Base-by-base conservation (phyloP, 2,329 filamentous ascomycete genomes). In the Fusarium succisae region DNA sequence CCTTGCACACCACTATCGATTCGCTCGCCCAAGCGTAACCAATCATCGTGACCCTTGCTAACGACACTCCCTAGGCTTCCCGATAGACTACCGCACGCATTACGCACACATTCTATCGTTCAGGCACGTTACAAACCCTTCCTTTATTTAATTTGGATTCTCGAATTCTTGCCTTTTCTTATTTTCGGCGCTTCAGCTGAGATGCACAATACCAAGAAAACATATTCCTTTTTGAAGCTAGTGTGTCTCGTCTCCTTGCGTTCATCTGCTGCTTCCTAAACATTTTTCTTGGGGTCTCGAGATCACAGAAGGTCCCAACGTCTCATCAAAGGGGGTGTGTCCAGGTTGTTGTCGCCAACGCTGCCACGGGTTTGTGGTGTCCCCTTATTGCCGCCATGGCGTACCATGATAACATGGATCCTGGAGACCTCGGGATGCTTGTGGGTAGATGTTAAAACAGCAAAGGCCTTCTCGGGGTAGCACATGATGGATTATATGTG, bases 1-100 rank as follows among this genome's bases (percentile, higher is more conserved):
- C 77, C 77, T 75, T 79, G 74, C 66, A 73, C 77, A 79, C 74
- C 70, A 78, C 76, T 69, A 79, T 76, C 50, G 70, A 73, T 72
- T 60, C 50, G 63, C 56, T 58, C 28, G 24, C 44, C 47, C 44
- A 58, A 63, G 45, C 28, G 20, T 47, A 62, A 51, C 77, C 77
- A 79, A 79, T 79, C 76, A 79, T 43, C 48, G 37, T 68, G 70
- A 59, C 68, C 45, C 12, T 18, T 38, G 22, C 58, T 79, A 79
- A 54, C 75, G 69, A 45, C 71, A 79, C 77, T n/a, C 70, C 69
- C 66, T 51, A 69, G 50, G 63, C 43, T 41, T 61, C 56, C 53
- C 55, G 67, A 73, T 77, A 57, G 59, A 72, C 75, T 72, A 75
- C 59, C 66, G n/a, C 30, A 69, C 67, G 56, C 68, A 76, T 77